These are phyloP conservation scores for Blastobotrys niveus DNA, from an alignment of 1,139 yeast species.

Conservation along the genomic window DNA sequence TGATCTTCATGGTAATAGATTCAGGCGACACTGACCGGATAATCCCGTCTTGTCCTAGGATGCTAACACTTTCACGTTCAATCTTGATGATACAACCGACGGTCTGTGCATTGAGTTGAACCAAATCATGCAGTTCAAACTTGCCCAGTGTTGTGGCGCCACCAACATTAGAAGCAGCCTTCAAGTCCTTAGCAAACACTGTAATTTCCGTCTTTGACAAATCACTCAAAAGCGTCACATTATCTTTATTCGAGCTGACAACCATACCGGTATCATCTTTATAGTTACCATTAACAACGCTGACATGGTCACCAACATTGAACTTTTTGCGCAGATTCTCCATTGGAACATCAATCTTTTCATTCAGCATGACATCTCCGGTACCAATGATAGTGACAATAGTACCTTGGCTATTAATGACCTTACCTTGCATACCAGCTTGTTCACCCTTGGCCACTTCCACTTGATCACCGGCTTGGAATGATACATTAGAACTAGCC, in stretches of 20 bases:
- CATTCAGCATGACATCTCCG: constrained; percentile 45
- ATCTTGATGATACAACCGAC: constrained; percentile 90
- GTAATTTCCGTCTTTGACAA: constrained; percentile 83
- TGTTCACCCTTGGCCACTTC: constrained; percentile 92
- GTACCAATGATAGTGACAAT: constrained; percentile 54
- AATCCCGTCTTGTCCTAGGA: constrained; percentile 82
- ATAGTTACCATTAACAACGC: constrained; percentile 87
- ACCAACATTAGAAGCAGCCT: constrained; percentile 47
- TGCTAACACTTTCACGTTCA: constrained; percentile 76
- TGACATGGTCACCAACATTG: constrained; percentile 89
- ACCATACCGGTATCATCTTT: constrained; percentile 93
- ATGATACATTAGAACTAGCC: constrained; percentile 51
- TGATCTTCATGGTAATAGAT: constrained; percentile 72
- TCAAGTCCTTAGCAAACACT: constrained; percentile 81
- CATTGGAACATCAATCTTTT: constrained; percentile 66
- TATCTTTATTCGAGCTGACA: constrained; percentile 72
- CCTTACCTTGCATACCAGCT: constrained; percentile 79
- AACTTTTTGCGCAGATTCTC: constrained; percentile 79
- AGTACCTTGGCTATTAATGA: constrained; percentile 61
- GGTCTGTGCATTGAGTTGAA: constrained; percentile 76
- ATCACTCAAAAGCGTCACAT: constrained; percentile 84
- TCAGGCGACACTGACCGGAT: constrained; percentile 66
- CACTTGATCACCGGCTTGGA: constrained; percentile 92
- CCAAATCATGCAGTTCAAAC: constrained; percentile 84
- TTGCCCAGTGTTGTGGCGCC: constrained; percentile 57